phyloP scores from a whole-genome alignment of 805 yeast genomes.

The Ogataea trehaloabstinens region DNA sequence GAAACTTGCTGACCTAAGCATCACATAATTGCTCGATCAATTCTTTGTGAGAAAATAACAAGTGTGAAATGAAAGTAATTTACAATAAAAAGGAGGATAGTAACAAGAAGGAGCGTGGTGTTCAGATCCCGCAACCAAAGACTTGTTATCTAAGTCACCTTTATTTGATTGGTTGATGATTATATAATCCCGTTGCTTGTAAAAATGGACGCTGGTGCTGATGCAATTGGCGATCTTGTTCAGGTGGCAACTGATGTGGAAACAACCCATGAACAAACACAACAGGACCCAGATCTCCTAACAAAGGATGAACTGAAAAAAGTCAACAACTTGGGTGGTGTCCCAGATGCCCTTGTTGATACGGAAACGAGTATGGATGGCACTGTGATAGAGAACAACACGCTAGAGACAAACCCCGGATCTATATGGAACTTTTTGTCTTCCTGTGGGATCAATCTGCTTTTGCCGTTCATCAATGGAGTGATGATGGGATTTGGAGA shows the following conservation, averaged over 20 bases:
- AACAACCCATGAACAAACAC: conserved; percentile 11
- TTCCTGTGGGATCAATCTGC: conserved; percentile 66
- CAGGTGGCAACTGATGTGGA: conserved; percentile 14
- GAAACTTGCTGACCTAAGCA: no score
- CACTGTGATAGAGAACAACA: background rate
- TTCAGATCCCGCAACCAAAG: no score
- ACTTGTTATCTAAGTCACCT: no score
- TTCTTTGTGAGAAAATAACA: no score
- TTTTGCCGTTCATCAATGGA: conserved; percentile 89
- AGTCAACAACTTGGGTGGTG: background rate
- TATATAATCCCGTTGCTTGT: no score
- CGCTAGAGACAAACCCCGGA: conserved; percentile 19
- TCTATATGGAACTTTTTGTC: conserved; percentile 39
- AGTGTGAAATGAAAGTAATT: no score
- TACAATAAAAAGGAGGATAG: no score
- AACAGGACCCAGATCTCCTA: conserved; percentile 7
- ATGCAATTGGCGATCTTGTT: conserved; percentile 12
- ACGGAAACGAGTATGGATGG: background rate
- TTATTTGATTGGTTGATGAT: no score
- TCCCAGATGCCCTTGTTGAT: background rate
- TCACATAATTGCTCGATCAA: no score
- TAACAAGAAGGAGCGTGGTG: no score
- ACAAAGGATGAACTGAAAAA: background rate
- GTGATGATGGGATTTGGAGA: conserved; percentile 96
- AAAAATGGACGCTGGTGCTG: background rate